Evolutionary conservation across 129 eudicot species (phyloP).

Genomic region (Flaveria robusta): DNA sequence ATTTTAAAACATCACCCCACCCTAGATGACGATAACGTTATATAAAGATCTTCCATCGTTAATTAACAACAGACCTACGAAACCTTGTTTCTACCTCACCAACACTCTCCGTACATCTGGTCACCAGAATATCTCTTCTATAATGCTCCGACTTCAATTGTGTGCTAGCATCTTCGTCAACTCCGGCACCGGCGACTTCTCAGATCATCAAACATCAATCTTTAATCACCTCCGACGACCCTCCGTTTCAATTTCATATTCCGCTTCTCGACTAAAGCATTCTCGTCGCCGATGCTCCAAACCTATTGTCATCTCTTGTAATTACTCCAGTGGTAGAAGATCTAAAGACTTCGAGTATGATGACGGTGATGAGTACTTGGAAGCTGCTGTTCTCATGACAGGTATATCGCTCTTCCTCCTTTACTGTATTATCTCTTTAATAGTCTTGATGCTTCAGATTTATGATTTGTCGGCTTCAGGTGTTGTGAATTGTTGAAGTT

Average conservation of each 20-base stretch:
- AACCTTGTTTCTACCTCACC: conserved; percentile 31
- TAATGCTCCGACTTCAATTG: conserved; percentile 43
- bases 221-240: conserved; percentile 13
- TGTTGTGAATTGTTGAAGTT: conserved; percentile 9
- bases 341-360: conserved; percentile 31
- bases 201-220: conserved; percentile 36
- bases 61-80: not conserved
- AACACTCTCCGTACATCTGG: conserved; percentile 3
- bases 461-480: not conserved
- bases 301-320: conserved; percentile 33
- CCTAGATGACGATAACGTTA: no score
- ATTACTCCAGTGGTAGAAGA: conserved; percentile 34
- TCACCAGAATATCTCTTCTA: conserved; percentile 4
- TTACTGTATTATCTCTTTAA: not conserved
- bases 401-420: conserved; percentile 33
- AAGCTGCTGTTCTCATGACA: conserved; percentile 62
- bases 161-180: conserved; percentile 24
- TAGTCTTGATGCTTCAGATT: conserved; percentile 13
- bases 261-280: conserved; percentile 16
- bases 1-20: no score
- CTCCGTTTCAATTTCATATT: conserved; percentile 21
- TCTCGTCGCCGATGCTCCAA: conserved; percentile 26
- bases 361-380: conserved; percentile 48
- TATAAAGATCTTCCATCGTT: conserved; percentile 1
- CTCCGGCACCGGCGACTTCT: conserved; percentile 36